Conservation (phyloP, 805 yeast species). For the Deakozyma indianensis region DNA sequence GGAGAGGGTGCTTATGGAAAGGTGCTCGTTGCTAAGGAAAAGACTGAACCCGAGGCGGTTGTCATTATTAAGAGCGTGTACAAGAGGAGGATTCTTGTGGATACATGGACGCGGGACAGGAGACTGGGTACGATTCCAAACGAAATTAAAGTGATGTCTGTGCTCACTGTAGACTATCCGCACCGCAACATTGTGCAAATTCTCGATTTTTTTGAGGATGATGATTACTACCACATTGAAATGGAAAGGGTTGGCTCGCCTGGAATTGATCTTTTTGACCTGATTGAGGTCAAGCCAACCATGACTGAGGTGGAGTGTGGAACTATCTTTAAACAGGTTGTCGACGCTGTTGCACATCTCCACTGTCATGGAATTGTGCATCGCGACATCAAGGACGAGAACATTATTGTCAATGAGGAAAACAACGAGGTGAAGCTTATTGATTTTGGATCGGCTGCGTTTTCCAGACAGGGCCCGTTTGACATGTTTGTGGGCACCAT, state of each 20-base stretch:
- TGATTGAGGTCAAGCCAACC: conserved; percentile 71
- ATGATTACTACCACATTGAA: conserved; percentile 75
- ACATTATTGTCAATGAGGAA: conserved; percentile 70
- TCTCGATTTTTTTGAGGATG: conserved; percentile 88
- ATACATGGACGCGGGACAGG: conserved; percentile 94
- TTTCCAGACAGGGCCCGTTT: conserved; percentile 81
- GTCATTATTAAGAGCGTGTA: conserved; percentile 72
- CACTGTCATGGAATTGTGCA: conserved; percentile 83
- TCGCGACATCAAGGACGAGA: conserved; percentile 91
- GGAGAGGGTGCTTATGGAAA: conserved; percentile 98
- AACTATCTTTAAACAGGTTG: conserved; percentile 65
- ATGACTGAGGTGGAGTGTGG: conserved; percentile 72
- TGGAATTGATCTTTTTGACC: conserved; percentile 84
- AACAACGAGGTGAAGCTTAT: conserved; percentile 65
- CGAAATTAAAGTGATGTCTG: conserved; percentile 88
- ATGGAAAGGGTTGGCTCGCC: conserved; percentile 85
- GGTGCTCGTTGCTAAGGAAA: conserved; percentile 51
- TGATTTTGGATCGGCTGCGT: conserved; percentile 94
- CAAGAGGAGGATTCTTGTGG: conserved; percentile 85
- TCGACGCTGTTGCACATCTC: conserved; percentile 63
- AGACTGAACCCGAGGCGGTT: conserved; percentile 43
- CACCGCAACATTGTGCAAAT: conserved; percentile 81
- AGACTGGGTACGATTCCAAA: conserved; percentile 85
- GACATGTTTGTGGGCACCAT: conserved; percentile 96
- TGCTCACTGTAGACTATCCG: conserved; percentile 42